A percentile compares a stretch with the other conserved stretches of the same genome.
Conservation (phyloP, 1,139 yeast species). For the Eremothecium cymbalariae region DNA sequence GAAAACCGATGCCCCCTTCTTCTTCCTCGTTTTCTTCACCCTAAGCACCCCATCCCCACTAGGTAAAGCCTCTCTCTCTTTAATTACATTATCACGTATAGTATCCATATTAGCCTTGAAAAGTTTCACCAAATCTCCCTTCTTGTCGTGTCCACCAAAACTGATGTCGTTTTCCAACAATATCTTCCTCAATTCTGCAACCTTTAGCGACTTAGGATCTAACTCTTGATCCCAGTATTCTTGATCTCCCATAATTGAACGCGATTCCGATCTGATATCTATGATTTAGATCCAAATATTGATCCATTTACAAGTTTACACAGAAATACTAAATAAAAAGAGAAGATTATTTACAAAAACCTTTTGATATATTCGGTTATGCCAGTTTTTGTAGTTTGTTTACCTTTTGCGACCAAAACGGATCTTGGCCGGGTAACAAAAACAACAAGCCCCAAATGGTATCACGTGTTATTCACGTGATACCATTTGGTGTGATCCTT, state of each 20-base stretch:
- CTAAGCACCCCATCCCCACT: constrained; percentile 15
- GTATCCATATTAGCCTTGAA: constrained; percentile 41
- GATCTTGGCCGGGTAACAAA: constrained; percentile 1
- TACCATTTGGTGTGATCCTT: too few relatives aligned
- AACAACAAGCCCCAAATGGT: neutral
- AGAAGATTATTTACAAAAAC: constrained; percentile 3
- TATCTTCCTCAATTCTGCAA: constrained; percentile 56
- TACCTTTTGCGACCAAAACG: too few relatives aligned
- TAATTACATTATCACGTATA: constrained; percentile 17
- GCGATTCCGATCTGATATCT: neutral
- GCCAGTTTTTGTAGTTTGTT: constrained; percentile 1
- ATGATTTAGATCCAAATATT: neutral
- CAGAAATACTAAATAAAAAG: constrained; percentile 1
- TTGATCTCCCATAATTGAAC: constrained; percentile 4
- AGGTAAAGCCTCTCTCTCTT: constrained; percentile 13
- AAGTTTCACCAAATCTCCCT: constrained; percentile 47
- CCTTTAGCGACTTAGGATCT: constrained; percentile 52
- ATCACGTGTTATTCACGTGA: constrained; percentile 1
- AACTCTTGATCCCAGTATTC: constrained; percentile 37
- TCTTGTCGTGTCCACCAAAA: constrained; percentile 55
- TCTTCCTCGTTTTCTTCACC: constrained; percentile 10
- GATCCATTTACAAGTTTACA: neutral
- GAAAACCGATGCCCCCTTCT: constrained; percentile 6
- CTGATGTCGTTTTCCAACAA: constrained; percentile 49
- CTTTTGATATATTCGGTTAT: neutral